These are phyloP conservation scores for Prunus davidiana DNA, from an alignment of 306 rosid species.

Conservation along the genomic window DNA sequence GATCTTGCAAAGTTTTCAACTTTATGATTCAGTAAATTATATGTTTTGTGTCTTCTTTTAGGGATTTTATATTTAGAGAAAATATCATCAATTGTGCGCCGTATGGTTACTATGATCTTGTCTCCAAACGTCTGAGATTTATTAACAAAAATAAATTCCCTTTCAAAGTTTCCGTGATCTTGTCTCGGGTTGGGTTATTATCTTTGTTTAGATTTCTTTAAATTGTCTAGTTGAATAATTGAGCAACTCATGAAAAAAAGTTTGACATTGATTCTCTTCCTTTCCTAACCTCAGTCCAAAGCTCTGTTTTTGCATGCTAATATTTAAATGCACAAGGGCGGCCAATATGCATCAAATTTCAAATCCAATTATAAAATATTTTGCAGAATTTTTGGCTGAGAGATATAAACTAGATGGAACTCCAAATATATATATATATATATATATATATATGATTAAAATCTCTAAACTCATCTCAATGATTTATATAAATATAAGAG, in stretches of 20 bases:
- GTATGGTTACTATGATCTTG: neutral
- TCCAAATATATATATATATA: neutral
- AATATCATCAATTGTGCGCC: no score
- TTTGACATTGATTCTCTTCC: neutral
- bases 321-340: neutral
- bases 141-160: neutral
- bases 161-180: neutral
- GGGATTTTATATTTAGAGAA: neutral
- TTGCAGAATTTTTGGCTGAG: neutral
- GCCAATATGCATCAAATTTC: neutral
- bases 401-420: neutral
- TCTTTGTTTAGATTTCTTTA: neutral
- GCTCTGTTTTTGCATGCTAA: neutral
- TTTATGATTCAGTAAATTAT: neutral
- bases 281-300: neutral
- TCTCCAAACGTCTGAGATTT: neutral
- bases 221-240: neutral
- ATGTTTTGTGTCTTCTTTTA: neutral
- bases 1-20: neutral
- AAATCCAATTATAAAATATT: neutral
- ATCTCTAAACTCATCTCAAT: neutral
- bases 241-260: no score
- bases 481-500: neutral
- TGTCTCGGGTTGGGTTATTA: neutral
- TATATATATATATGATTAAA: neutral